phyloP scores from a whole-genome alignment of 2,329 filamentous ascomycete genomes.

The Chrysoporthe austroafricana region DNA sequence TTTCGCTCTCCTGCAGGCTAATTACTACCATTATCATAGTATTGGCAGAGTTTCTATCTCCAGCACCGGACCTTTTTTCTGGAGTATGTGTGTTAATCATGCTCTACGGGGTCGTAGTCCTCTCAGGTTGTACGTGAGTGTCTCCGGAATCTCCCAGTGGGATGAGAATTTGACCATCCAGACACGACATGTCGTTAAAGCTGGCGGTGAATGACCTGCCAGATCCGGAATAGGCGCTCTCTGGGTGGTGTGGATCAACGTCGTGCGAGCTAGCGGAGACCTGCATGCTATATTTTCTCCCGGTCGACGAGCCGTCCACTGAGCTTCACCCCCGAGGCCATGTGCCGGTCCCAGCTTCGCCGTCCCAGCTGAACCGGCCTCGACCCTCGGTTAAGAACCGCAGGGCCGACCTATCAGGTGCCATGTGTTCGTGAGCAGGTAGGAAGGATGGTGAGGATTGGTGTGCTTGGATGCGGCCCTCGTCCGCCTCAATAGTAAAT shows the following conservation, averaged over 20 bases:
- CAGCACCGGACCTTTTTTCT: neutral
- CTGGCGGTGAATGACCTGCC: constrained; percentile 9
- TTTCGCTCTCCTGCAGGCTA: neutral
- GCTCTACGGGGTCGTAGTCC: neutral
- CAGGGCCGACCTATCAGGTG: neutral
- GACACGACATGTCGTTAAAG: neutral
- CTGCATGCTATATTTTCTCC: constrained; percentile 3
- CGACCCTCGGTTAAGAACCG: neutral
- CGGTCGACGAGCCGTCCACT: constrained; percentile 13
- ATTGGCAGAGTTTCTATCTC: too few species aligned
- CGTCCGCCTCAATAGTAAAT: neutral
- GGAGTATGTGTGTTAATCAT: neutral
- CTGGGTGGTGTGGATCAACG: neutral
- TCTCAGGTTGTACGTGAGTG: neutral
- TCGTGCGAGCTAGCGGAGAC: constrained; percentile 1
- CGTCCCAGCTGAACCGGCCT: neutral
- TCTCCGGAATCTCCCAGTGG: neutral
- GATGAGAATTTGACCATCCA: neutral
- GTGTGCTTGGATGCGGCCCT: neutral
- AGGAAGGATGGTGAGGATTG: neutral
- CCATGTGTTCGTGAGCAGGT: constrained; percentile 2
- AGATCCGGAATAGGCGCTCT: neutral
- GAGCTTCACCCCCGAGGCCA: constrained; percentile 7
- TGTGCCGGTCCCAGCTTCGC: constrained; percentile 13
- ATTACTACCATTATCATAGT: too few species aligned